Conservation (phyloP, 176 grass and related monocot species). For the Carex littledalei region DNA sequence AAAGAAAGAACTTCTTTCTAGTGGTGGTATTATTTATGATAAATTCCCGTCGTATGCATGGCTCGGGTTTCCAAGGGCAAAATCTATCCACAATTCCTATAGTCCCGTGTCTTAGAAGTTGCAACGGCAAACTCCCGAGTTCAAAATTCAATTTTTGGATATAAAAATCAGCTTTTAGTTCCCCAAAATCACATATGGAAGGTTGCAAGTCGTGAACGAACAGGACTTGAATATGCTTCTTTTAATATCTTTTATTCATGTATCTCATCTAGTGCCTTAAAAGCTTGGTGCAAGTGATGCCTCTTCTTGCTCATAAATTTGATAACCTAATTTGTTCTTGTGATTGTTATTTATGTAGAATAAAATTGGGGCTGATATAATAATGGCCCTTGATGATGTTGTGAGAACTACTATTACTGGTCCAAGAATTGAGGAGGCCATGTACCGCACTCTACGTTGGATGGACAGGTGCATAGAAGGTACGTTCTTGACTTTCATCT, state of each 20-base stretch:
- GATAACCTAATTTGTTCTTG: neutral
- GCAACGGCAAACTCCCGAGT: neutral
- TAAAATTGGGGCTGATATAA: constrained; percentile 99
- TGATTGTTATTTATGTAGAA: constrained; percentile 38
- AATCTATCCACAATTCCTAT: neutral
- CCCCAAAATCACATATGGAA: neutral
- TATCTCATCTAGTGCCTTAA: neutral
- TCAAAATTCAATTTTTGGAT: neutral
- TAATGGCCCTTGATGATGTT: constrained; percentile 99
- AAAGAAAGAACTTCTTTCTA: neutral
- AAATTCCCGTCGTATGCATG: neutral
- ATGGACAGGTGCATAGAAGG: constrained; percentile 97
- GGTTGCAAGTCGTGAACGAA: neutral
- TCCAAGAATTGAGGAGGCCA: constrained; percentile 94
- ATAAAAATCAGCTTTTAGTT: neutral
- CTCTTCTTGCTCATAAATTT: neutral
- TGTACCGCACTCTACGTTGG: constrained; percentile 97
- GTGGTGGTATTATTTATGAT: neutral
- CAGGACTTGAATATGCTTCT: neutral
- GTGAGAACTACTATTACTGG: constrained; percentile 97
- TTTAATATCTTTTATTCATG: neutral
- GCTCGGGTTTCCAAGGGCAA: neutral
- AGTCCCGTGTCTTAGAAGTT: neutral
- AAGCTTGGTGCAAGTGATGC: neutral
- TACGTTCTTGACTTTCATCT: constrained; percentile 31